Evolutionary conservation across 2,329 filamentous ascomycete genomes (phyloP), one percentile per base, ranked within the genome.

Genomic region (Botrytis sinoallii): DNA sequence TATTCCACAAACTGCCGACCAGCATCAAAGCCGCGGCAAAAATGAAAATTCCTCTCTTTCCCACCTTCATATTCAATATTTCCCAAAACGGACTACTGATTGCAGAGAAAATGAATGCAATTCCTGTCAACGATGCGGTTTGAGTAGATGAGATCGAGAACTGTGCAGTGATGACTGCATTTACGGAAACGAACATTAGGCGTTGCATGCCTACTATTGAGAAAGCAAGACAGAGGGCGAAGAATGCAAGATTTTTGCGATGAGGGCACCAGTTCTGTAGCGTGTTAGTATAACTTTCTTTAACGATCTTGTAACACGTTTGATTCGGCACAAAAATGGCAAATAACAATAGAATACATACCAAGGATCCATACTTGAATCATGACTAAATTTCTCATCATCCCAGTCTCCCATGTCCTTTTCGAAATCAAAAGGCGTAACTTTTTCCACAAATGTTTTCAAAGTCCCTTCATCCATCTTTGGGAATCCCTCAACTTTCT

Each of bases 11-110:
- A 4, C 83, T 82, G 2, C 87, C 87, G 60, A 85, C 80, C 61
- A 89, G 85, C 64, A 88, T 78, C 6, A 86, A 71, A 1, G 84
- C 72, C 48, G 84, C 82, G 0, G 86, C 86, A 1, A 78, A 80
- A 10, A 90, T 78, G 74, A 89, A 88, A 0, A 89, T 82, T 0
- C 86, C 85, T 25, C 88, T 81, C 78, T 88, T 88, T 9, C 88
- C 88, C 76, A 83, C 84, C 42, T 87, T 77, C 71, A 85, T 85
- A 16, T 85, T 83, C 1, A 84, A 77, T 12, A 85, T 79, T 8
- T 85, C 81, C 72, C 84, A 84, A 10, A 79, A 73, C 14, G 88
- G 78, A 0, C 85, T 87, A 0, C 84, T 81, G 7, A 85, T 42
- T 2, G 86, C 83, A 0, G 87, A 86, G 2, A 88, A 59, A 71